Conservation (phyloP, 768 basidiomycete species). For the Tephrocybe sp. region DNA sequence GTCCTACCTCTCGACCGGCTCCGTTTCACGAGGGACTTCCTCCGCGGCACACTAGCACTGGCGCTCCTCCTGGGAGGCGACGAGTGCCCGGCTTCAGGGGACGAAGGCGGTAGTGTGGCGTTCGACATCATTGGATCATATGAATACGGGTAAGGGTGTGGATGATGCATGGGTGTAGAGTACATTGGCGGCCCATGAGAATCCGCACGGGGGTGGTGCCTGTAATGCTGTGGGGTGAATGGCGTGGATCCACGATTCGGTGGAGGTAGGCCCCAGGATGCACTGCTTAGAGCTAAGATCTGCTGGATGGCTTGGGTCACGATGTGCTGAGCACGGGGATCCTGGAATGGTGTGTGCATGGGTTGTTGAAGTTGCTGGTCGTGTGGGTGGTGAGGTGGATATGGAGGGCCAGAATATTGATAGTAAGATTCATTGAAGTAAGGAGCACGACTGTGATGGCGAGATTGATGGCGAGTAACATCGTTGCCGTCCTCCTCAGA, state of each 20-base stretch:
- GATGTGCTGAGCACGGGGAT: slow-evolving; percentile 41
- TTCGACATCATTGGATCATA: slow-evolving; percentile 46
- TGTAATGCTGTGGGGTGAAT: slow-evolving; percentile 30
- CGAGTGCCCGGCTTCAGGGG: slow-evolving; percentile 36
- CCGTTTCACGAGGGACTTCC: slow-evolving; percentile 40
- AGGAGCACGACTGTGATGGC: slow-evolving; percentile 12
- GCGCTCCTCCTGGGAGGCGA: slow-evolving; percentile 35
- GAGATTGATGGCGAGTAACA: not conserved
- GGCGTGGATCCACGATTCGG: slow-evolving; percentile 20
- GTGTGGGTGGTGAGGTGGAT: slow-evolving; percentile 18
- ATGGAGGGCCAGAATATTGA: slow-evolving; percentile 23
- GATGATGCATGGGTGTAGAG: slow-evolving; percentile 38
- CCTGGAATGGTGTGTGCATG: slow-evolving; percentile 32
- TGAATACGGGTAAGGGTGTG: slow-evolving; percentile 36
- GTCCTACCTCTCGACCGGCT: slow-evolving; percentile 55
- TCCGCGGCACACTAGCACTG: slow-evolving; percentile 17
- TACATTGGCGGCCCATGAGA: slow-evolving; percentile 22
- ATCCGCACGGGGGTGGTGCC: slow-evolving; percentile 21
- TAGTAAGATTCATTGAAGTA: slow-evolving; percentile 15
- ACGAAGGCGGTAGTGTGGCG: slow-evolving; percentile 53
- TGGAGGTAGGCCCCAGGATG: slow-evolving; percentile 25
- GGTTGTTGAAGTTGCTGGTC: slow-evolving; percentile 17
- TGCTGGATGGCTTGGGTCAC: slow-evolving; percentile 46
- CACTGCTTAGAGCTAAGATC: slow-evolving; percentile 28
- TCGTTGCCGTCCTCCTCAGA: slow-evolving; percentile 7